A percentile compares a stretch with the other conserved stretches of the same genome.
Conservation (phyloP, 1,284 basidiomycete species). For the Puccinia hordei region DNA sequence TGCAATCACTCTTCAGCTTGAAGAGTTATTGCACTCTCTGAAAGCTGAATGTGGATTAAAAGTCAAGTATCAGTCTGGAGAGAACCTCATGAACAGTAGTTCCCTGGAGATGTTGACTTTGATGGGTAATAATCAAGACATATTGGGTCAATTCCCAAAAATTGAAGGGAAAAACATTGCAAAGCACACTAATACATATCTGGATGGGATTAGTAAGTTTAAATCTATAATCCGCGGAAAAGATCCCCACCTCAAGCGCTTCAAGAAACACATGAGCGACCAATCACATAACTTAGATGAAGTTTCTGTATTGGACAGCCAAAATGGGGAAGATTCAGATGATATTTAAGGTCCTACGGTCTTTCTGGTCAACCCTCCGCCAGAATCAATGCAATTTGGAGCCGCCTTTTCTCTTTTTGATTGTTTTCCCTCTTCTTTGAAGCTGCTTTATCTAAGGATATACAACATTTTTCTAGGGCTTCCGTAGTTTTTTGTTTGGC, state of each 20-base stretch:
- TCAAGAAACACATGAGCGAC: constrained; percentile 3
- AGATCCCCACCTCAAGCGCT: neutral
- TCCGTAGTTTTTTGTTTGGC: neutral
- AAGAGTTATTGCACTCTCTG: constrained; percentile 5
- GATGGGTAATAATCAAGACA: constrained; percentile 6
- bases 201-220: neutral
- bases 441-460: neutral
- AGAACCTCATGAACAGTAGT: neutral
- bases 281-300: neutral
- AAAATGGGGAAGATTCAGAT: neutral
- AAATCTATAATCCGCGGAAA: neutral
- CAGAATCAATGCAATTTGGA: neutral
- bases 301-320: neutral
- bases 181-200: neutral
- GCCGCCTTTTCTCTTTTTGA: neutral
- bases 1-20: neutral
- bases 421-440: neutral
- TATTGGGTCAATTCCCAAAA: neutral
- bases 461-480: neutral
- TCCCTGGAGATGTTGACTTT: constrained; percentile 2
- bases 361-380: neutral
- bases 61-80: neutral
- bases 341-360: neutral
- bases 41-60: neutral
- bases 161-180: neutral